Conservation (phyloP, 2,329 filamentous ascomycete species). For the Verticillium albo-atrum region DNA sequence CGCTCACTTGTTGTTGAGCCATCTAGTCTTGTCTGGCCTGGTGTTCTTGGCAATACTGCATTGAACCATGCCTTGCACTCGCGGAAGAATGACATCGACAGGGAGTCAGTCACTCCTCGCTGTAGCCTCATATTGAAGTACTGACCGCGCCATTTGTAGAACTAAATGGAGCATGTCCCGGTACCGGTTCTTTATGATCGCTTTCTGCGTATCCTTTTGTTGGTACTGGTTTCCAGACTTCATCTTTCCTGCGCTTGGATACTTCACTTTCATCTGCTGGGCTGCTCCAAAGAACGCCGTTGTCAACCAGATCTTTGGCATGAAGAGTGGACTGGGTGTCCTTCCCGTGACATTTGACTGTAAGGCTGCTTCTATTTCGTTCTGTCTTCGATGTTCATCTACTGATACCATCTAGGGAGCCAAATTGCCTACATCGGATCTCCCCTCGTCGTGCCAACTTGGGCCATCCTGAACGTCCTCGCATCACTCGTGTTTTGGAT, state of each 20-base stretch:
- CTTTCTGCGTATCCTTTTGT: slow-evolving; percentile 28
- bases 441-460: slow-evolving; percentile 33
- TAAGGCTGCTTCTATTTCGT: not conserved
- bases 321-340: slow-evolving; percentile 32
- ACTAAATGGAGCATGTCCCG: slow-evolving; percentile 27
- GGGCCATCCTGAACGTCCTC: slow-evolving; percentile 43
- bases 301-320: slow-evolving; percentile 46
- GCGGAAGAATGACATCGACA: slow-evolving; percentile 23
- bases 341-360: slow-evolving; percentile 39
- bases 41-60: slow-evolving; percentile 42
- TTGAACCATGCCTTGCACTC: slow-evolving; percentile 38
- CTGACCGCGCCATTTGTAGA: slow-evolving; percentile 1
- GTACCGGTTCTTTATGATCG: slow-evolving; percentile 26
- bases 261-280: slow-evolving; percentile 42
- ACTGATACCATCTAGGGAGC: slow-evolving; percentile 12
- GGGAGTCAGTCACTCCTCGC: not conserved
- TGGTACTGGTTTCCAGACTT: slow-evolving; percentile 49
- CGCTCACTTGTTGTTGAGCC: slow-evolving; percentile 39
- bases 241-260: slow-evolving; percentile 38
- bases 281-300: slow-evolving; percentile 39
- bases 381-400: slow-evolving; percentile 9
- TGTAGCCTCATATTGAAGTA: not conserved
- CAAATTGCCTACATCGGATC: slow-evolving; percentile 34
- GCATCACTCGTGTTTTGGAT: slow-evolving; percentile 43
- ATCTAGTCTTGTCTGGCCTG: slow-evolving; percentile 47